Conservation (phyloP, 805 yeast species). For the Ascoidea asiatica region DNA sequence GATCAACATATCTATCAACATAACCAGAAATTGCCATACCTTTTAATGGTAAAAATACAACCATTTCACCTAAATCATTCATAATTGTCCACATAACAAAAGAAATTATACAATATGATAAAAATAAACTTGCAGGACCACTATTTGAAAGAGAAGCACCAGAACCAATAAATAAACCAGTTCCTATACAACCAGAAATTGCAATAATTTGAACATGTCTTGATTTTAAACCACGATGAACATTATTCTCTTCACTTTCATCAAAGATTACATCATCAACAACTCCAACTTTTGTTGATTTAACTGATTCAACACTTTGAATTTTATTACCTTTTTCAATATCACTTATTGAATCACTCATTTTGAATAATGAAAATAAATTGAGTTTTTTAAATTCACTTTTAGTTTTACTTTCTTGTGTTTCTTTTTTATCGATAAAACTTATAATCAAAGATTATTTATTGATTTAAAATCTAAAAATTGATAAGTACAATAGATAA, state of each 20-base stretch:
- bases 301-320: background rate
- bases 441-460: no score
- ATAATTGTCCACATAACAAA: background rate
- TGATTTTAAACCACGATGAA: background rate
- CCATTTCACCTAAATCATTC: constrained; percentile 66
- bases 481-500: no score
- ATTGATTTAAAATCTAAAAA: no score
- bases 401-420: no score
- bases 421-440: no score
- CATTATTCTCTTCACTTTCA: background rate
- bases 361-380: background rate
- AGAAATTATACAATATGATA: constrained; percentile 30
- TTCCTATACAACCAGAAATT: constrained; percentile 63
- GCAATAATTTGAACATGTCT: constrained; percentile 65
- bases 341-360: background rate
- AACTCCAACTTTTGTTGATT: background rate
- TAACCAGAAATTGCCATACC: constrained; percentile 59
- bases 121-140: constrained; percentile 50
- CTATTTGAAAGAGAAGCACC: constrained; percentile 44
- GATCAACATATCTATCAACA: constrained; percentile 49
- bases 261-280: background rate
- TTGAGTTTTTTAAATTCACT: no score
- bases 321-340: background rate
- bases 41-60: constrained; percentile 58
- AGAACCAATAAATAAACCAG: constrained; percentile 61